A percentile compares a stretch with the other conserved stretches of the same genome.
These are phyloP conservation scores for Boletales sp. DNA, from an alignment of 768 basidiomycete genomes.

Conservation along the genomic window DNA sequence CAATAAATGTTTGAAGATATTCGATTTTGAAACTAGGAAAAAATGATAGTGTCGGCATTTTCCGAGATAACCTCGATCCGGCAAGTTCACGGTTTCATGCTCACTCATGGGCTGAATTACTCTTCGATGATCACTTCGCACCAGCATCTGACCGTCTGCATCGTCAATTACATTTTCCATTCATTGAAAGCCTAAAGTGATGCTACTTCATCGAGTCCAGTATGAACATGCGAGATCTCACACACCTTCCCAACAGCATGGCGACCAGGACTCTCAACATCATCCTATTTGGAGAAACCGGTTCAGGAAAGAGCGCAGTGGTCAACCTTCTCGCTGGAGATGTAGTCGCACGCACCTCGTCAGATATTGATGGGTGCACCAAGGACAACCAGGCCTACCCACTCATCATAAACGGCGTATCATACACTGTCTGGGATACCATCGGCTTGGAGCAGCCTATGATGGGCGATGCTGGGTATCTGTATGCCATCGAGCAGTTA, in stretches of 20 bases:
- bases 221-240: background rate
- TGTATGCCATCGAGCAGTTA: background rate
- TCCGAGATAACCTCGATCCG: too few relatives aligned
- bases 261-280: background rate
- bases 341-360: background rate
- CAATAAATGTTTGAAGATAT: too few relatives aligned
- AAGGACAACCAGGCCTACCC: background rate
- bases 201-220: background rate
- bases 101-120: too few relatives aligned
- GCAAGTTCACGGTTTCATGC: too few relatives aligned
- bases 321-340: background rate
- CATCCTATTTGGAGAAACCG: background rate
- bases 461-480: background rate
- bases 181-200: background rate
- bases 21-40: too few relatives aligned
- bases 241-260: background rate
- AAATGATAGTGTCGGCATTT: too few relatives aligned
- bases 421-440: conserved; percentile 2
- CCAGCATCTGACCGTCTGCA: background rate
- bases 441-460: conserved; percentile 1
- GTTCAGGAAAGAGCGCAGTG: conserved; percentile 2
- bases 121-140: too few relatives aligned
- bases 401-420: background rate
- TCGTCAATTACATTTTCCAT: background rate
- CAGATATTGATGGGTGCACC: conserved; percentile 1